These are phyloP conservation scores for Amanita rimosa DNA, from an alignment of 768 basidiomycete species.

Conservation along the genomic window DNA sequence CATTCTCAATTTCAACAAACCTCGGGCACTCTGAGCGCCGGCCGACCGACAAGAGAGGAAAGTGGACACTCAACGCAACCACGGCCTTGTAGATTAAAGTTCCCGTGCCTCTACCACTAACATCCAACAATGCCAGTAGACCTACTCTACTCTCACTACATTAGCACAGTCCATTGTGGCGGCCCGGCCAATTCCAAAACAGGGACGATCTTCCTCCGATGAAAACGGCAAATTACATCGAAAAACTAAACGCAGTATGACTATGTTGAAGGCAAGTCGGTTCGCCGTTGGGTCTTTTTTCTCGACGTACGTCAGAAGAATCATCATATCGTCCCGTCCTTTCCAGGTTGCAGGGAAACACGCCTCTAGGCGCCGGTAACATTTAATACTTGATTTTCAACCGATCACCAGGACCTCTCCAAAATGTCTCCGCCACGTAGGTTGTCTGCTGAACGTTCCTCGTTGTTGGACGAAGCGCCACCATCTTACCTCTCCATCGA, in stretches of 20 bases:
- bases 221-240: constrained; percentile 32
- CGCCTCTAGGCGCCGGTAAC: constrained; percentile 10
- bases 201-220: constrained; percentile 23
- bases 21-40: no score
- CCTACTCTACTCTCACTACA: background rate
- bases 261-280: constrained; percentile 20
- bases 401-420: constrained; percentile 13
- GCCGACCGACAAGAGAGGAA: no score
- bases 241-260: constrained; percentile 15
- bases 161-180: constrained; percentile 16
- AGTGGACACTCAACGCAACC: no score
- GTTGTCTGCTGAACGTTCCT: constrained; percentile 36
- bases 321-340: constrained; percentile 21
- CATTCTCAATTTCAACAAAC: no score
- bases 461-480: constrained; percentile 41
- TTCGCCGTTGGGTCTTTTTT: constrained; percentile 22
- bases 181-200: constrained; percentile 22
- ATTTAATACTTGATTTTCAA: constrained; percentile 16
- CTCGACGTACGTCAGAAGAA: constrained; percentile 13
- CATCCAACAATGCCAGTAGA: background rate
- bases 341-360: constrained; percentile 22
- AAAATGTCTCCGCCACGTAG: constrained; percentile 32
- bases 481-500: constrained; percentile 36
- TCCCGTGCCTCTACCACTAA: no score
- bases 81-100: no score